phyloP scores from a whole-genome alignment of 768 basidiomycete species.

The Pisolithus orientalis region DNA sequence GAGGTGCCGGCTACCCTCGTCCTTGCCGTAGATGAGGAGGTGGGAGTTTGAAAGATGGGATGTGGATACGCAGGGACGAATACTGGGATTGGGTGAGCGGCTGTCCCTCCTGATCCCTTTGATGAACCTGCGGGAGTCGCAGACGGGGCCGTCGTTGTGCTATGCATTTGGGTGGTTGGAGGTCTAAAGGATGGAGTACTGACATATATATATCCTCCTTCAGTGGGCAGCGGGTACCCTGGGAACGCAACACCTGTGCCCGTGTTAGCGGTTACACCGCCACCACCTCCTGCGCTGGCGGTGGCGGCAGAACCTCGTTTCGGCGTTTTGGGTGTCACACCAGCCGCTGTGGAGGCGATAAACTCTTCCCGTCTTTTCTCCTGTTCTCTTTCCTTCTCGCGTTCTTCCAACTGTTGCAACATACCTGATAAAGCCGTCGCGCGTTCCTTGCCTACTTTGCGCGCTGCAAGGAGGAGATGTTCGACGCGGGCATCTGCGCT shows the following conservation, averaged over 20 bases:
- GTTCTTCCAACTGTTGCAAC: constrained; percentile 30
- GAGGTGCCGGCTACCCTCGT: no score
- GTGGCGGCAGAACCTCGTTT: constrained; percentile 11
- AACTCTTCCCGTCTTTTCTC: constrained; percentile 19
- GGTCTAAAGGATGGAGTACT: constrained; percentile 10
- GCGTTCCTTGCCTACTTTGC: constrained; percentile 60
- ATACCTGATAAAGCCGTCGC: constrained; percentile 51
- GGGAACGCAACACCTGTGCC: constrained; percentile 16
- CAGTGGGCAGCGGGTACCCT: constrained; percentile 10
- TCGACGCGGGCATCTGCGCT: constrained; percentile 64
- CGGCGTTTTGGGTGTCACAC: constrained; percentile 21
- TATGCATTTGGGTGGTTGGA: no score
- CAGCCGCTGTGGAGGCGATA: constrained; percentile 15
- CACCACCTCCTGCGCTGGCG: no score
- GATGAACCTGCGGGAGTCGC: no score
- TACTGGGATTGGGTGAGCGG: constrained; percentile 27
- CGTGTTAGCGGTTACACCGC: no score
- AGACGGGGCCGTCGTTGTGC: no score
- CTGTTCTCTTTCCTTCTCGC: constrained; percentile 21
- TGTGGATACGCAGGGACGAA: constrained; percentile 24
- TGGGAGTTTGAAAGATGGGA: constrained; percentile 25
- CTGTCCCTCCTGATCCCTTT: constrained; percentile 2
- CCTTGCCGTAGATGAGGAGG: constrained; percentile 23
- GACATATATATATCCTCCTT: constrained; percentile 27
- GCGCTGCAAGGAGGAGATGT: constrained; percentile 64